Conservation (phyloP, 345 rosid species). For the Streptanthus diversifolius region DNA sequence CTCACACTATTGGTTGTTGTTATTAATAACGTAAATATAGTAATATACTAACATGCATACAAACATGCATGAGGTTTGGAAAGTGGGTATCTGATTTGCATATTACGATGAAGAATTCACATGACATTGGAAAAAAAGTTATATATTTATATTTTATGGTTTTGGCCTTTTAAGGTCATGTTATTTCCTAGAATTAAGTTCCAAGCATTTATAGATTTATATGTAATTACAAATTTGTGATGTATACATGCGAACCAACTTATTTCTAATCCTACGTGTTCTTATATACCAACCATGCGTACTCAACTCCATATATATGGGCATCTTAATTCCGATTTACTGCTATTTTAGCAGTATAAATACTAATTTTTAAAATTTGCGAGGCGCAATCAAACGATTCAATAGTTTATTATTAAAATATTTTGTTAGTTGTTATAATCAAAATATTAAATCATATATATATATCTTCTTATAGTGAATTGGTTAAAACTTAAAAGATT, state of each 20-base stretch:
- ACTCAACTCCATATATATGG: neutral
- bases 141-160: neutral
- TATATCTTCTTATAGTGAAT: neutral
- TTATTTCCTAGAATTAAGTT: neutral
- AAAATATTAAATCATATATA: neutral
- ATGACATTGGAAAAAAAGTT: neutral
- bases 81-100: constrained; percentile 20
- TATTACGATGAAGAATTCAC: neutral
- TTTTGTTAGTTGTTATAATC: neutral
- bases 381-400: neutral
- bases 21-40: constrained; percentile 5
- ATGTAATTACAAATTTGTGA: neutral
- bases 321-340: neutral
- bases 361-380: neutral
- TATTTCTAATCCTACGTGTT: constrained; percentile 3
- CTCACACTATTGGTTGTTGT: constrained; percentile 3
- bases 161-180: neutral
- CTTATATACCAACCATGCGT: neutral
- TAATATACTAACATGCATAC: constrained; percentile 9
- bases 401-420: neutral
- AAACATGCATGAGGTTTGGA: neutral
- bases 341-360: neutral
- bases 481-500: neutral
- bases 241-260: neutral
- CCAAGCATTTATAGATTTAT: neutral